phyloP scores from a whole-genome alignment of 2,329 filamentous ascomycete species.

The Chlorencoelia australis region DNA sequence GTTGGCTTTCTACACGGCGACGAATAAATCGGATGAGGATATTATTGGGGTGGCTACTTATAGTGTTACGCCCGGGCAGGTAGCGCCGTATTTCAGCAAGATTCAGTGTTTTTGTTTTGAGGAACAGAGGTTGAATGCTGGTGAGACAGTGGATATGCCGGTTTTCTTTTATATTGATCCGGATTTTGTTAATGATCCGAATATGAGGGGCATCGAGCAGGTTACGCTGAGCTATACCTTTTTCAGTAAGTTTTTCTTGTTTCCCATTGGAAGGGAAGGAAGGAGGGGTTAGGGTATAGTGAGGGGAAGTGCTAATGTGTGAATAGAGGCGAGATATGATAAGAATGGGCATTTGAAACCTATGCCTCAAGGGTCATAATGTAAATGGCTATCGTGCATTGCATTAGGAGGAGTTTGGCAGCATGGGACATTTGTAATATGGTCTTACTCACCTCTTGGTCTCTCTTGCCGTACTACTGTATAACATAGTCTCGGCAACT shows the following conservation, averaged over 20 bases:
- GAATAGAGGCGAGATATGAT: conserved; percentile 70
- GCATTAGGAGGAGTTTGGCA: conserved; percentile 13
- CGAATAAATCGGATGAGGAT: conserved; percentile 79
- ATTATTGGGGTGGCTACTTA: conserved; percentile 98
- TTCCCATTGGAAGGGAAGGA: background rate
- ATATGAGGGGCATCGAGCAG: conserved; percentile 89
- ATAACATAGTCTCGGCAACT: too few relatives aligned
- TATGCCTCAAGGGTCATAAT: conserved; percentile 14
- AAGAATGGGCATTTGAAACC: conserved; percentile 57
- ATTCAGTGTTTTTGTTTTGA: conserved; percentile 99
- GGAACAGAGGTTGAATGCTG: conserved; percentile 85
- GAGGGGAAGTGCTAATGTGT: background rate
- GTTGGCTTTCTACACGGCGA: conserved; percentile 93
- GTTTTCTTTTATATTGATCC: conserved; percentile 99
- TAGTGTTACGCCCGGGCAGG: conserved; percentile 90
- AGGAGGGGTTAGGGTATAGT: background rate
- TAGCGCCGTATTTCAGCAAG: conserved; percentile 97
- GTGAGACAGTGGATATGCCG: conserved; percentile 98
- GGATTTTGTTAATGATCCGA: conserved; percentile 82
- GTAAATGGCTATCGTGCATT: conserved; percentile 11
- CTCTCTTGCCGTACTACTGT: too few relatives aligned
- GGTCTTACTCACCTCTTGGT: too few relatives aligned
- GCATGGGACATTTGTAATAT: too few relatives aligned
- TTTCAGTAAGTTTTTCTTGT: conserved; percentile 66
- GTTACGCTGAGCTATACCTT: conserved; percentile 97